Percentiles rank a stretch among this genome's conserved stretches.
Evolutionary conservation across 2,329 filamentous ascomycete genomes (phyloP).

Genomic region (Fusarium albidum): DNA sequence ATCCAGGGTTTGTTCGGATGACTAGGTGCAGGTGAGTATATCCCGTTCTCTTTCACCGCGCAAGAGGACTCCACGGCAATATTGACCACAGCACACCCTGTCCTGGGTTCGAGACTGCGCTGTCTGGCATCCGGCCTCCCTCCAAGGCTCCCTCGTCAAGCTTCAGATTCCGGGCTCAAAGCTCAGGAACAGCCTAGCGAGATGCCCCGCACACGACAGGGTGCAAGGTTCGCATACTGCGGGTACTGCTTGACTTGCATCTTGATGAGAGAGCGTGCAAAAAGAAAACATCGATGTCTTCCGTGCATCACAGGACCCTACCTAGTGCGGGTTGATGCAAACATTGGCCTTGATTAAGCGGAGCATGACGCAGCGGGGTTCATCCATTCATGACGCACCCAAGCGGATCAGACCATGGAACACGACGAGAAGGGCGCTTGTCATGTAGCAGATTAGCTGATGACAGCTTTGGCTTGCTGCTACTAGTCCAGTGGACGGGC

Average conservation of each 20-base stretch:
- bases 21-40: neutral
- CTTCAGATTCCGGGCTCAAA: constrained; percentile 35
- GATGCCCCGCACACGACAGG: constrained; percentile 20
- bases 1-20: constrained; percentile 1
- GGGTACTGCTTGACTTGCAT: constrained; percentile 27
- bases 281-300: constrained; percentile 11
- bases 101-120: constrained; percentile 13
- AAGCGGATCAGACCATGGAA: constrained; percentile 14
- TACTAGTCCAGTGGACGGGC: neutral
- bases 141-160: constrained; percentile 11
- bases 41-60: constrained; percentile 10
- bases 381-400: constrained; percentile 8
- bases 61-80: constrained; percentile 1
- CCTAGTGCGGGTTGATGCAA: constrained; percentile 11
- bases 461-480: constrained; percentile 3
- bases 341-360: constrained; percentile 2
- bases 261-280: constrained; percentile 13
- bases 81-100: constrained; percentile 4
- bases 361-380: neutral
- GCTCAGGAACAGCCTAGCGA: constrained; percentile 31
- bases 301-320: constrained; percentile 4
- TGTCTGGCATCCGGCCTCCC: constrained; percentile 9
- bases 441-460: constrained; percentile 3
- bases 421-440: constrained; percentile 20
- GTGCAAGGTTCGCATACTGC: constrained; percentile 7